Evolutionary conservation across 345 rosid genomes (phyloP).

Genomic region (Abelmoschus esculentus): DNA sequence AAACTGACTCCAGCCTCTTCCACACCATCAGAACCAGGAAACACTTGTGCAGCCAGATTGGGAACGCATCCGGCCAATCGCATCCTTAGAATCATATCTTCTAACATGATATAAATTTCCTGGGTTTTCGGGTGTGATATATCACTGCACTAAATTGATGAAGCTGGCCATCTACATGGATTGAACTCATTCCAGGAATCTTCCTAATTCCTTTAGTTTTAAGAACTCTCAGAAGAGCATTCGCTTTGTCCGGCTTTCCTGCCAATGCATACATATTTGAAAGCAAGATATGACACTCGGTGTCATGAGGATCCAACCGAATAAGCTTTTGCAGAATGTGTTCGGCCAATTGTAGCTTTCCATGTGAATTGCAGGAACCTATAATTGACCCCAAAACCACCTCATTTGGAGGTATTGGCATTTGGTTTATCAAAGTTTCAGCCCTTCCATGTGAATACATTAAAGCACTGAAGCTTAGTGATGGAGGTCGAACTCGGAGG

Average conservation of each 20-base stretch:
- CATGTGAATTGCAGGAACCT: conserved; percentile 64
- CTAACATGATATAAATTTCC: conserved; percentile 47
- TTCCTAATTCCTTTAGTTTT: conserved; percentile 44
- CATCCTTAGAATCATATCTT: conserved; percentile 50
- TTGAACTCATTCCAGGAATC: conserved; percentile 71
- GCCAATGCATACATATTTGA: conserved; percentile 57
- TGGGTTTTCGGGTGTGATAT: conserved; percentile 43
- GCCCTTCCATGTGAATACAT: conserved; percentile 24
- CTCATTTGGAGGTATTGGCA: conserved; percentile 75
- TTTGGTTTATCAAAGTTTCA: conserved; percentile 37
- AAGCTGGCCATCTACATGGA: conserved; percentile 41
- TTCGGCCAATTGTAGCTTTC: conserved; percentile 53
- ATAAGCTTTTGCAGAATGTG: conserved; percentile 36
- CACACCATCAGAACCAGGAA: not conserved
- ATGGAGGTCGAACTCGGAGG: too few species aligned
- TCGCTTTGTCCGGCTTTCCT: conserved; percentile 44
- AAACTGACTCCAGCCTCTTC: conserved; percentile 17
- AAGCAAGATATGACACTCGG: conserved; percentile 56
- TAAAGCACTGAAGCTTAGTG: too few species aligned
- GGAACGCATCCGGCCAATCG: conserved; percentile 57
- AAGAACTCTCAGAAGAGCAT: conserved; percentile 38
- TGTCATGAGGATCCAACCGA: conserved; percentile 47
- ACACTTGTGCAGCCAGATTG: conserved; percentile 29
- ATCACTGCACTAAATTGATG: conserved; percentile 67
- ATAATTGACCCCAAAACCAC: conserved; percentile 72